Evolutionary conservation across 2,329 filamentous ascomycete species (phyloP), one percentile per base, ranked within the genome.

Genomic region (Fusarium chlamydosporum): DNA sequence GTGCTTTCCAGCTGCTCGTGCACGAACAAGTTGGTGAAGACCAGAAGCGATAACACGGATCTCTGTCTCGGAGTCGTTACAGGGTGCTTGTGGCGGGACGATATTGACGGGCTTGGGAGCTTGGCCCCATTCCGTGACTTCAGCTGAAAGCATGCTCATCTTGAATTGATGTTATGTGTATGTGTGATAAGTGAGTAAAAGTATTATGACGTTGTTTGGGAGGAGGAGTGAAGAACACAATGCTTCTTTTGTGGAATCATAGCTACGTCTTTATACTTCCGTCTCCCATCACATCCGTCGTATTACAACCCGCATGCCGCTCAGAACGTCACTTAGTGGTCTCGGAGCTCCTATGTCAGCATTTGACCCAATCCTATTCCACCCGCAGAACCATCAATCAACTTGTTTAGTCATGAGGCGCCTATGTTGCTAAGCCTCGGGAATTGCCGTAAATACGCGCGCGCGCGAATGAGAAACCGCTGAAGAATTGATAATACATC

Each of bases 41-140:
- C 85, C 86, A 4, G 81, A 73, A 13, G 85, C 85, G 47, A 85
- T 70, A 63, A 89, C 79, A 65, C 82, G 83, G 76, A 89, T 79
- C 54, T 83, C 84, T 42, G 86, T 68, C 59, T 82, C 77, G 29
- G 76, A 74, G 8, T 74, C 71, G 45, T 70, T 47, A 16, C 75
- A 62, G 18, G 83, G 79, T 0, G 78, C 35, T 7, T 80, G 77
- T 6, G 79, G 77, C 40, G 79, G 76, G n/a, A 73, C 60, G 2
- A 79, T 72, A 72, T 81, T 56, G 72, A 72, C 54, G 33, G 68
- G 38, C 18, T 65, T 70, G 18, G 75, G 75, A 16, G 70, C 4
- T 18, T 76, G 57, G 4, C 78, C 79, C 81, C 82, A 84, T 58
- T 76, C 57, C 6, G 74, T 74, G 63, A 85, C 77, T 63, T 80